phyloP scores from a whole-genome alignment of 176 grass and related monocot genomes.

The Bonia amplexicaulis region DNA sequence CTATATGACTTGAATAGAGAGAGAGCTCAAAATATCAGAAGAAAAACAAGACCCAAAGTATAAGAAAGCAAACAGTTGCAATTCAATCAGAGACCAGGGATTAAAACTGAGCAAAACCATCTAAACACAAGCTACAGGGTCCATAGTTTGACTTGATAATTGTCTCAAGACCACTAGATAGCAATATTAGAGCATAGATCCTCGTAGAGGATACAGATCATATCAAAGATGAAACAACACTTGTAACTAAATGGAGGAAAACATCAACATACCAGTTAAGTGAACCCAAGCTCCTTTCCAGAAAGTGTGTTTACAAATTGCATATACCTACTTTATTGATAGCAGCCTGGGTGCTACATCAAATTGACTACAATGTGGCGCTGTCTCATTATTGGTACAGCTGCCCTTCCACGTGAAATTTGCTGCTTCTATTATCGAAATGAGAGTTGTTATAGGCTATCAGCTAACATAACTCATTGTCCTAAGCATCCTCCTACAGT shows the following conservation, averaged over 20 bases:
- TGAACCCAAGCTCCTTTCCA: neutral
- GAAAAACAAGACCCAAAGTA: neutral
- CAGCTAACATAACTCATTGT: neutral
- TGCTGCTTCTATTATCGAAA: neutral
- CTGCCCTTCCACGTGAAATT: neutral
- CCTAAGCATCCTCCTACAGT: neutral
- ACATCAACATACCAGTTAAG: neutral
- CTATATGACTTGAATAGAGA: neutral
- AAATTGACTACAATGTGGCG: neutral
- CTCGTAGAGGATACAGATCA: neutral
- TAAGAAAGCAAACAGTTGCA: neutral
- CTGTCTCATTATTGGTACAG: neutral
- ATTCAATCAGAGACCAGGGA: neutral
- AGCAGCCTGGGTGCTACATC: neutral
- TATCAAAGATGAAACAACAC: neutral
- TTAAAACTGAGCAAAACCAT: neutral
- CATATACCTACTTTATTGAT: neutral
- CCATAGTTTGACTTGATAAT: neutral
- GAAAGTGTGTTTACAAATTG: neutral
- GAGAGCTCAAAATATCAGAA: slow-evolving; percentile 5
- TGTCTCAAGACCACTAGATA: neutral
- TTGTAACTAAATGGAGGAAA: neutral
- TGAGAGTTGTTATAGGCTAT: neutral
- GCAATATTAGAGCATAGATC: neutral
- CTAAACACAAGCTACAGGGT: neutral